A percentile compares a stretch with the other conserved stretches of the same genome.
Evolutionary conservation across 768 basidiomycete genomes (phyloP).

Genomic region (Lactarius pseudohatsudake): DNA sequence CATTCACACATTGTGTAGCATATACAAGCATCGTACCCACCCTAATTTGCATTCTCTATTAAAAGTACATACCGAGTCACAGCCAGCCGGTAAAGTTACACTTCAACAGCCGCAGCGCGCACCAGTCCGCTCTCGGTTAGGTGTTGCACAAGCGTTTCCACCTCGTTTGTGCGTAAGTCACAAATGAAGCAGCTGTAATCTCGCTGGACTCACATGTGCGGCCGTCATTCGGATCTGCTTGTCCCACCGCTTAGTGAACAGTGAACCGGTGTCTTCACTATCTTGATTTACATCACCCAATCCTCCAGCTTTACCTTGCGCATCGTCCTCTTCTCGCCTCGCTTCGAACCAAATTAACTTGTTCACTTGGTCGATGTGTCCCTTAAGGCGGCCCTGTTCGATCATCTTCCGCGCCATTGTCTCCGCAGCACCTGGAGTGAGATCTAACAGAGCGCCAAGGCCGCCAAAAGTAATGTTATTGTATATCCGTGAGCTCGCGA

Average conservation of each 20-base stretch:
- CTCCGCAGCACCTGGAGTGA: constrained; percentile 92
- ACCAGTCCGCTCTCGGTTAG: constrained; percentile 72
- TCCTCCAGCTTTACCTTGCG: constrained; percentile 92
- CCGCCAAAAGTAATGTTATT: constrained; percentile 96
- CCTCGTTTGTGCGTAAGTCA: constrained; percentile 43
- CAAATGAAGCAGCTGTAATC: constrained; percentile 13
- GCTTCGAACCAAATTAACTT: constrained; percentile 93
- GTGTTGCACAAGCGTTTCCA: constrained; percentile 85
- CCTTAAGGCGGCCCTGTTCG: constrained; percentile 91
- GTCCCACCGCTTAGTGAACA: constrained; percentile 96
- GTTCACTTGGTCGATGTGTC: constrained; percentile 94
- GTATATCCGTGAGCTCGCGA: constrained; percentile 96
- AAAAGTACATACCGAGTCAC: constrained; percentile 19
- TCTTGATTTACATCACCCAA: constrained; percentile 85
- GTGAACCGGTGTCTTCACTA: constrained; percentile 83
- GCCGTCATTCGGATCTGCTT: constrained; percentile 87
- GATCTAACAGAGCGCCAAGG: constrained; percentile 84
- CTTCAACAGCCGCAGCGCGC: constrained; percentile 35
- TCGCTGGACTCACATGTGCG: constrained; percentile 61
- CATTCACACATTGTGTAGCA: constrained; percentile 34
- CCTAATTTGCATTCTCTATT: constrained; percentile 25
- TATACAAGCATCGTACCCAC: constrained; percentile 29
- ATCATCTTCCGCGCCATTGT: constrained; percentile 99
- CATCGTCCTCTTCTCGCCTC: constrained; percentile 82
- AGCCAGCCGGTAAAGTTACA: constrained; percentile 11